Base-by-base conservation (phyloP, 2,329 filamentous ascomycete species). In the Xylaria sp. region DNA sequence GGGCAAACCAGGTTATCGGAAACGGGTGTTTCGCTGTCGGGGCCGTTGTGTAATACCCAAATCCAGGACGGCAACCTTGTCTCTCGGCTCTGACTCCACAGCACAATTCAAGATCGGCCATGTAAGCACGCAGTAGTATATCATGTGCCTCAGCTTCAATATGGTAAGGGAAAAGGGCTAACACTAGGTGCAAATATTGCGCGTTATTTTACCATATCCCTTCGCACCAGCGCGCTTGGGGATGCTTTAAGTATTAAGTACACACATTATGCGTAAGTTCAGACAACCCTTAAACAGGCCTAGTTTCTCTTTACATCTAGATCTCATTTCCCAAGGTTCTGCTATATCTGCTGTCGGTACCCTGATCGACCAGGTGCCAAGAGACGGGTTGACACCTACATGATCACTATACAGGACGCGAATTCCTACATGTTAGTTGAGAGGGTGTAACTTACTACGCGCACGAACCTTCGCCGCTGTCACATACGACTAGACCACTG, bases 1-100 rank as follows among this genome's bases (percentile, higher is more conserved):
- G 32, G 48, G 41, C 25, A 60, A 67, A 60, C 65, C 65, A 64
- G 65, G 65, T 64, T 57, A 60, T 61, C 60, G 65, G 65, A 64
- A 64, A 64, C 63, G 60, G 52, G 41, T 55, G 32, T 56, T 53
- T 63, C 60, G 55, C 41, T 25, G 34, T 59, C 55, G 43, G 23
- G 39, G 45, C 10, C 20, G 46, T 46, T 4, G 25, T 52, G 45
- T 53, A 62, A 36, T 50, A 18, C 25, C 25, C 34, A 7, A 45
- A 50, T 52, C 34, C 50, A 55, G 48, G 45, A 34, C 60, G 32
- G 30, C 23, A 56, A 56, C 56, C 46, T 60, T 48, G 56, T 60
- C 48, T 25, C 32, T 60, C 23, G 43, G 41, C 39, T 30, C 23
- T 41, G 52, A 48, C 52, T 63, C 53, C 53, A 52, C 53, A 25